Evolutionary conservation across 441 rosid genomes (phyloP).

Genomic region (Pelargonium myrrhifolium): DNA sequence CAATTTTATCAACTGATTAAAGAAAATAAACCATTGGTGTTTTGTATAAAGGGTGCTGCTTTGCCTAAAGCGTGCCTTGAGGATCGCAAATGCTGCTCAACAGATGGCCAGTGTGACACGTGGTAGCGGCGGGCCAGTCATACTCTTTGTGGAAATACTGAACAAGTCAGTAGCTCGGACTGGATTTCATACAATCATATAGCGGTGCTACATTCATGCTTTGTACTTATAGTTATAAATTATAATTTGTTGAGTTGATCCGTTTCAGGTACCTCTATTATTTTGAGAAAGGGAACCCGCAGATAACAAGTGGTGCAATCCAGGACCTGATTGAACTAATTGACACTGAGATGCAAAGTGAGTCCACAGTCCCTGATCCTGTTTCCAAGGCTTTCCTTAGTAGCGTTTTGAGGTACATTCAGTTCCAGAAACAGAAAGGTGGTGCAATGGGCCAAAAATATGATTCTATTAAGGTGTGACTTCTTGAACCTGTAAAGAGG

Average conservation of each 20-base stretch:
- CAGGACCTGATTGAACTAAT: constrained; percentile 73
- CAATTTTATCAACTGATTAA: not conserved
- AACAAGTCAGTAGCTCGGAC: constrained; percentile 54
- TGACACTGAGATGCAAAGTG: constrained; percentile 68
- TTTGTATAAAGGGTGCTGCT: constrained; percentile 58
- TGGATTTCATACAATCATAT: not conserved
- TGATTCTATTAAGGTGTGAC: constrained; percentile 59
- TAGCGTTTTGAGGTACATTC: constrained; percentile 64
- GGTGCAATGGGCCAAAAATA: constrained; percentile 74
- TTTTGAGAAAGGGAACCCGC: constrained; percentile 81
- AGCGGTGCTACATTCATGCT: not conserved
- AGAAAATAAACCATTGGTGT: not conserved
- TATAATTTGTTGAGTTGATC: not conserved
- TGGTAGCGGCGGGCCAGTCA: constrained; percentile 66
- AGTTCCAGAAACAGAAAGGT: constrained; percentile 94
- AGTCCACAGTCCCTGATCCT: constrained; percentile 49
- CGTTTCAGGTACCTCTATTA: constrained; percentile 72
- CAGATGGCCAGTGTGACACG: constrained; percentile 69
- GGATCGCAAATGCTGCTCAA: constrained; percentile 93
- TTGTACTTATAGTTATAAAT: not conserved
- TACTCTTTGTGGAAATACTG: constrained; percentile 82
- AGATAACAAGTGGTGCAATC: constrained; percentile 58
- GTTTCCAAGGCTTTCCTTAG: constrained; percentile 70
- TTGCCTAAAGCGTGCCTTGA: constrained; percentile 87
- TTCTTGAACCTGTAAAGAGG: too few relatives aligned